Percentiles rank a stretch among this genome's conserved stretches.
These are phyloP conservation scores for Penicillium rolfsii DNA, from an alignment of 2,329 filamentous ascomycete species.

Conservation along the genomic window DNA sequence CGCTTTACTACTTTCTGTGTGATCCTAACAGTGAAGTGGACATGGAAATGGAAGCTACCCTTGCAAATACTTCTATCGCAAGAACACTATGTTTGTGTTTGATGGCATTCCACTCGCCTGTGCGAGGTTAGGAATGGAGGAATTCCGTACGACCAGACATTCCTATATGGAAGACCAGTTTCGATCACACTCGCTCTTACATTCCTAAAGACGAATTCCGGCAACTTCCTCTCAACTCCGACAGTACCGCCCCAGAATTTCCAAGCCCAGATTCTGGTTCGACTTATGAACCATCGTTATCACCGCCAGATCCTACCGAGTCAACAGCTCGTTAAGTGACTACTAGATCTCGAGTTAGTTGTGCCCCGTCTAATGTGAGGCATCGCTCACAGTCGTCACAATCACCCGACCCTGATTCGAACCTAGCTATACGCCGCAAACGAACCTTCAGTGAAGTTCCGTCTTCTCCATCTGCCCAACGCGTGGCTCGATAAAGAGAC, in stretches of 20 bases:
- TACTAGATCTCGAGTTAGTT: background rate
- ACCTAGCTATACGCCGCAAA: background rate
- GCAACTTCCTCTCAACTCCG: constrained; percentile 22
- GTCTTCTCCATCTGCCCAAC: constrained; percentile 2
- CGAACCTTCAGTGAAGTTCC: background rate
- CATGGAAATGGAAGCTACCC: background rate
- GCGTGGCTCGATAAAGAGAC: background rate
- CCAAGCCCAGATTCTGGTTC: constrained; percentile 22
- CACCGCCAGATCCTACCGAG: constrained; percentile 17
- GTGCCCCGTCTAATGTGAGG: background rate
- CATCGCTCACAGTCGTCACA: background rate
- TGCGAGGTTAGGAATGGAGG: constrained; percentile 29
- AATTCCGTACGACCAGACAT: constrained; percentile 21
- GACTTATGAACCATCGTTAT: constrained; percentile 27
- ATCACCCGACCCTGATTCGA: constrained; percentile 3
- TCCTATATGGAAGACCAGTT: constrained; percentile 27
- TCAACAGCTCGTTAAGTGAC: background rate
- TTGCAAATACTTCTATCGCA: constrained; percentile 20
- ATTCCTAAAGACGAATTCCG: constrained; percentile 27
- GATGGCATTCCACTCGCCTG: constrained; percentile 26
- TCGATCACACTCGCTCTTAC: constrained; percentile 24
- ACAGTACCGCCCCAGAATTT: constrained; percentile 24
- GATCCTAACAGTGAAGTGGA: constrained; percentile 28
- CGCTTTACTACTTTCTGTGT: constrained; percentile 34
- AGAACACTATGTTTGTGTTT: constrained; percentile 30